Percentiles rank a stretch among this genome's conserved stretches.
phyloP scores from a whole-genome alignment of 768 basidiomycete species.

The Rhizopogon vesiculosus region DNA sequence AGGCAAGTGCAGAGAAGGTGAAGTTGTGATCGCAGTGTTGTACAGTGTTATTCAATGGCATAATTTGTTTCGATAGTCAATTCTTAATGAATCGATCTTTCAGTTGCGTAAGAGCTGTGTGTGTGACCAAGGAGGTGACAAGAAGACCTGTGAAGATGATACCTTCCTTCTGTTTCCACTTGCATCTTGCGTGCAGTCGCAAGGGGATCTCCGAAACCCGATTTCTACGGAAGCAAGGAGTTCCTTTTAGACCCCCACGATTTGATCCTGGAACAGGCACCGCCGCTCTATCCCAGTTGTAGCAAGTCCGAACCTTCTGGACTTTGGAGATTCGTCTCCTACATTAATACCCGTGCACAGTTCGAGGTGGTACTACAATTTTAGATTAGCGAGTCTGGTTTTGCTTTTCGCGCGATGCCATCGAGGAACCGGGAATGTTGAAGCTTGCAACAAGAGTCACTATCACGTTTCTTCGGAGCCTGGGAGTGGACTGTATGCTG shows the following conservation, averaged over 20 bases:
- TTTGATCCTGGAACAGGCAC: neutral
- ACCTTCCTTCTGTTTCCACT: neutral
- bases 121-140: neutral
- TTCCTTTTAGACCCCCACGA: neutral
- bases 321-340: neutral
- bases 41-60: slow-evolving; percentile 1
- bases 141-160: neutral
- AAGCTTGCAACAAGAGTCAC: neutral
- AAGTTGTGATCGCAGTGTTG: slow-evolving; percentile 21
- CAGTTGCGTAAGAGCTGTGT: neutral
- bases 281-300: neutral
- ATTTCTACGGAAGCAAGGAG: slow-evolving; percentile 2
- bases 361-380: neutral
- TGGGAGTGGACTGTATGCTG: neutral
- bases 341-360: neutral
- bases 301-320: neutral
- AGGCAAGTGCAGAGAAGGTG: slow-evolving; percentile 22
- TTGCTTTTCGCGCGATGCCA: neutral
- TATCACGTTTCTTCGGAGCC: neutral
- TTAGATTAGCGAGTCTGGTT: neutral
- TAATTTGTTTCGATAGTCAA: neutral
- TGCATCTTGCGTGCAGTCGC: neutral
- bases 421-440: neutral
- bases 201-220: slow-evolving; percentile 3
- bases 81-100: neutral